Percentiles rank a stretch among this genome's conserved stretches.
These are phyloP conservation scores for Schizopora paradoxa DNA, from an alignment of 1,284 basidiomycete species.

Conservation along the genomic window DNA sequence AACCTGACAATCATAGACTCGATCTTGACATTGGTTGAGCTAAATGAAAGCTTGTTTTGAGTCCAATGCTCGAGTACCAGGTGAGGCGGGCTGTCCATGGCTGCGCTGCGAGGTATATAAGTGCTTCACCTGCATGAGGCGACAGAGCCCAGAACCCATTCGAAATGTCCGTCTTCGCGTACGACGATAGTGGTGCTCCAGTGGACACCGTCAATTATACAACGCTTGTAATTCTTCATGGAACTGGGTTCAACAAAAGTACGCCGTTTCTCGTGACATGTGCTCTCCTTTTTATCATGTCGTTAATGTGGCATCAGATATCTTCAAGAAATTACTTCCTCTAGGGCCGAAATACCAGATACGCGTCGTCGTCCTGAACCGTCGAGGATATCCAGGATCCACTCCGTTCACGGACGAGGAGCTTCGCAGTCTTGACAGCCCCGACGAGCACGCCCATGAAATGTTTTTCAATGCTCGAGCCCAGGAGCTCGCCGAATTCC, in stretches of 20 bases:
- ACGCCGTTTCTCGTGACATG: too few relatives aligned
- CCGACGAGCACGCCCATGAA: background rate
- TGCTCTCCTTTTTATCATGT: background rate
- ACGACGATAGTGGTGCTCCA: conserved; percentile 21
- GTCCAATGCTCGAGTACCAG: too few relatives aligned
- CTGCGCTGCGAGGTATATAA: too few relatives aligned
- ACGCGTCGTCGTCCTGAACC: conserved; percentile 22
- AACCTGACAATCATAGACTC: too few relatives aligned
- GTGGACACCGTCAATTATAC: conserved; percentile 16
- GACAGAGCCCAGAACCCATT: too few relatives aligned
- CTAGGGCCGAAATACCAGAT: conserved; percentile 17
- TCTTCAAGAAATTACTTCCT: conserved; percentile 21
- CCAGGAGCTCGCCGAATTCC: conserved; percentile 19
- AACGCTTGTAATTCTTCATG: conserved; percentile 24
- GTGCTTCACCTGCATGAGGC: too few relatives aligned
- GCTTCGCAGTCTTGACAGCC: background rate
- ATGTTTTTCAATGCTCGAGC: conserved; percentile 13
- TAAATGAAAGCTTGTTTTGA: too few relatives aligned
- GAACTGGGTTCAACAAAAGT: conserved; percentile 19
- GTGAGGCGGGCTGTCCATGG: too few relatives aligned
- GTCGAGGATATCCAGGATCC: conserved; percentile 23
- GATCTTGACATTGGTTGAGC: too few relatives aligned
- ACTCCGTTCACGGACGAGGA: conserved; percentile 21
- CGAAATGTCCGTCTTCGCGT: too few relatives aligned
- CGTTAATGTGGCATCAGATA: conserved; percentile 12